phyloP scores from a whole-genome alignment of 2,329 filamentous ascomycete genomes.

The Epichloe hybrida region DNA sequence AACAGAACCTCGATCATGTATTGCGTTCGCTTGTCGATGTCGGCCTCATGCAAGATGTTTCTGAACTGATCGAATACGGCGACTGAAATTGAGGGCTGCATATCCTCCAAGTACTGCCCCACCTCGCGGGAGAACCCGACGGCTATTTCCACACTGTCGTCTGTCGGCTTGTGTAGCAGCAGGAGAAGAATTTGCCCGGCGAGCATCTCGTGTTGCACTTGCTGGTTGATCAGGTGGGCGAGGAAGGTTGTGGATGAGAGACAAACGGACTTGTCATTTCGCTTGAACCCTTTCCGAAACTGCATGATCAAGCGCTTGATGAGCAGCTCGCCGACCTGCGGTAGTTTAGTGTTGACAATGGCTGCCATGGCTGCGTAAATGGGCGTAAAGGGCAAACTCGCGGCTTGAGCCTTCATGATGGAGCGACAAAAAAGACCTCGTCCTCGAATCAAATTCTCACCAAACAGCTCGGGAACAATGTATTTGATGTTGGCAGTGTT shows the following conservation, averaged over 20 bases:
- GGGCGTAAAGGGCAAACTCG: slow-evolving; percentile 87
- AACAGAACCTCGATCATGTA: slow-evolving; percentile 99
- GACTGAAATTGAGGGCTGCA: slow-evolving; percentile 77
- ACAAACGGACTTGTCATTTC: slow-evolving; percentile 95
- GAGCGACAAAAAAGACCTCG: slow-evolving; percentile 87
- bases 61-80: slow-evolving; percentile 93
- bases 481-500: slow-evolving; percentile 96
- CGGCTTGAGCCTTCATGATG: slow-evolving; percentile 97
- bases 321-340: slow-evolving; percentile 83
- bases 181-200: slow-evolving; percentile 84
- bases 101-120: slow-evolving; percentile 87
- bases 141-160: slow-evolving; percentile 95
- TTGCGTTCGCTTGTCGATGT: slow-evolving; percentile 96
- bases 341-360: slow-evolving; percentile 94
- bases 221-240: slow-evolving; percentile 89
- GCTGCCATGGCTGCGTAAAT: slow-evolving; percentile 94
- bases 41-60: slow-evolving; percentile 87
- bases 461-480: slow-evolving; percentile 91
- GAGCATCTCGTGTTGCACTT: slow-evolving; percentile 87
- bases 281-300: slow-evolving; percentile 88
- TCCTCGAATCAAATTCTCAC: slow-evolving; percentile 84
- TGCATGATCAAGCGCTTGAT: slow-evolving; percentile 76
- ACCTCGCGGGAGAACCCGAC: slow-evolving; percentile 88
- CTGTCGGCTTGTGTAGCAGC: slow-evolving; percentile 88
- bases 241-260: slow-evolving; percentile 87